phyloP scores from a whole-genome alignment of 805 yeast species.

The Kazachstania psychrophila region DNA sequence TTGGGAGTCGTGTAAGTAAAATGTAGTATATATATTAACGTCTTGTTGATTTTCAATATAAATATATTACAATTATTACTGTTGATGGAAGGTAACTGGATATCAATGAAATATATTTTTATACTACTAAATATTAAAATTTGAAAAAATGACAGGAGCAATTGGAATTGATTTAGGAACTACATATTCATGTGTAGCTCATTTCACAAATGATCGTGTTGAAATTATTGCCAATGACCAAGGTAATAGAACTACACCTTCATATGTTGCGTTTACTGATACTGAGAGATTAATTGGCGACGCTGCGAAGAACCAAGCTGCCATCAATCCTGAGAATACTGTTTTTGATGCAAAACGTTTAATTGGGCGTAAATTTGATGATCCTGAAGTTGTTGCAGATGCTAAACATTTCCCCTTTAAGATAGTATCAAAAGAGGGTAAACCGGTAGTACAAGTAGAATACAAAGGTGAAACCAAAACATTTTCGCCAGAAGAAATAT shows the following conservation, averaged over 20 bases:
- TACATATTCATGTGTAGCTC: constrained; percentile 92
- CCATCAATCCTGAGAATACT: constrained; percentile 83
- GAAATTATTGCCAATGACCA: constrained; percentile 95
- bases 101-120: too few species aligned
- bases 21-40: too few species aligned
- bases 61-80: too few species aligned
- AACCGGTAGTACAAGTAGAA: constrained; percentile 73
- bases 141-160: constrained; percentile 36
- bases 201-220: constrained; percentile 80
- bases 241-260: constrained; percentile 96
- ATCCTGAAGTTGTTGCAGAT: constrained; percentile 68
- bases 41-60: too few species aligned
- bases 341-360: constrained; percentile 86
- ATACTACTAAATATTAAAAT: too few species aligned
- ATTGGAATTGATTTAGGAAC: constrained; percentile 75
- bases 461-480: constrained; percentile 74
- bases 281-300: constrained; percentile 68
- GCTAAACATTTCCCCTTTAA: constrained; percentile 79
- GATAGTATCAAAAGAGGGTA: constrained; percentile 60
- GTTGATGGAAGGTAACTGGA: too few species aligned
- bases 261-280: constrained; percentile 87
- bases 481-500: constrained; percentile 88
- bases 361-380: constrained; percentile 78
- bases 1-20: too few species aligned
- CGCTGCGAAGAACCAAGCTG: constrained; percentile 95